These are phyloP conservation scores for Fusarium concolor DNA, from an alignment of 2,329 filamentous ascomycete genomes.

Conservation along the genomic window DNA sequence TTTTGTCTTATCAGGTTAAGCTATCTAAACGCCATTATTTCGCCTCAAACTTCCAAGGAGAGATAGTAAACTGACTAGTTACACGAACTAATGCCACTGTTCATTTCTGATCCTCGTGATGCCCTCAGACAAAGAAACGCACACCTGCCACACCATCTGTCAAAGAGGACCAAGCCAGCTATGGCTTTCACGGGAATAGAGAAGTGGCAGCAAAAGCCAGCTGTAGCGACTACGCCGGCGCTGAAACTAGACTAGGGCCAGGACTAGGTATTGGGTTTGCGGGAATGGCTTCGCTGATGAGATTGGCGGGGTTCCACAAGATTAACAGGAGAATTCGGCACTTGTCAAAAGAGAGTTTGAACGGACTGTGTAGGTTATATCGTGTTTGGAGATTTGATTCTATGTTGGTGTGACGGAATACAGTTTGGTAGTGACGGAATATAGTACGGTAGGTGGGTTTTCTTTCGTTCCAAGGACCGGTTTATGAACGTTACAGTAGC, in stretches of 20 bases:
- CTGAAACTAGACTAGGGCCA: background rate
- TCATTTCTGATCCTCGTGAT: background rate
- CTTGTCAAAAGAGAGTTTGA: constrained; percentile 23
- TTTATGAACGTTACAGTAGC: background rate
- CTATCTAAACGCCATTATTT: too few species aligned
- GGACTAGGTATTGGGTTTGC: background rate
- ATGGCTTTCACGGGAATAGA: background rate
- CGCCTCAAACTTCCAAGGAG: too few species aligned
- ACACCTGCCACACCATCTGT: background rate
- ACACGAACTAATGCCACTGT: background rate
- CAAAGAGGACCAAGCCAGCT: background rate
- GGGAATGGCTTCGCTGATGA: constrained; percentile 5
- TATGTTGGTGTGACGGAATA: background rate
- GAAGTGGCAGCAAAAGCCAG: background rate
- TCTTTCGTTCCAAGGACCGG: background rate
- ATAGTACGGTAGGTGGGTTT: background rate
- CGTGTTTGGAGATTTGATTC: background rate
- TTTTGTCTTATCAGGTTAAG: too few species aligned
- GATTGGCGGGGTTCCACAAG: background rate
- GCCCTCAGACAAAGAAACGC: too few species aligned
- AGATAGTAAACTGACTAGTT: constrained; percentile 1
- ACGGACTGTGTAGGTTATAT: background rate
- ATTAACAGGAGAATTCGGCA: background rate
- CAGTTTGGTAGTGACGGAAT: background rate
- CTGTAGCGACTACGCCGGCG: background rate